Conservation (phyloP, 78 protist species). For the Ministeria vibrans region DNA sequence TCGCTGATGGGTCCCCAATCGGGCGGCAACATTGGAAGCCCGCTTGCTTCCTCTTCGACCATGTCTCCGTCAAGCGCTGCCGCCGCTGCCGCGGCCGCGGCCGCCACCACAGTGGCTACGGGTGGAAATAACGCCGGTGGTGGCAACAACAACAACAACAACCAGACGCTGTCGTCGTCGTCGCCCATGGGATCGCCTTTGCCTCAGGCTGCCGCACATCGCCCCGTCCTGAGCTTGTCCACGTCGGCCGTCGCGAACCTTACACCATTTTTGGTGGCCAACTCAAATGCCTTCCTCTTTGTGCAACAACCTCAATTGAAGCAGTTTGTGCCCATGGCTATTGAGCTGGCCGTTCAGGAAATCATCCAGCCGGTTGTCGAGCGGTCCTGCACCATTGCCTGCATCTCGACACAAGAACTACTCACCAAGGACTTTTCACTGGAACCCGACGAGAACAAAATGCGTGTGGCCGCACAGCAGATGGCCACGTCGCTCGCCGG, state of each 20-base stretch:
- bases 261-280: background rate
- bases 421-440: slow-evolving; percentile 89
- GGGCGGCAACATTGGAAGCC: background rate
- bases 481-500: slow-evolving; percentile 89
- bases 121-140: background rate
- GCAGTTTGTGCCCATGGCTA: slow-evolving; percentile 52
- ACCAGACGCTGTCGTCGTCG: no score
- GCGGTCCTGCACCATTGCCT: slow-evolving; percentile 80
- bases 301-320: slow-evolving; percentile 18
- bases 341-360: slow-evolving; percentile 68
- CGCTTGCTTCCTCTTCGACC: no score
- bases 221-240: no score
- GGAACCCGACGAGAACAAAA: slow-evolving; percentile 77
- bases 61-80: background rate
- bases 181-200: background rate
- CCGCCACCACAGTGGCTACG: background rate
- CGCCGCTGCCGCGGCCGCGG: background rate
- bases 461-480: slow-evolving; percentile 77
- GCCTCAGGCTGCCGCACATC: background rate
- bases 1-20: no score
- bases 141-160: no score
- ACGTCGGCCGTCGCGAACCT: background rate
- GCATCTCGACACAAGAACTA: slow-evolving; percentile 77
- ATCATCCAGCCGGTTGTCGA: slow-evolving; percentile 87
- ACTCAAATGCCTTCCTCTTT: background rate